Evolutionary conservation across 2,329 filamentous ascomycete genomes (phyloP), one percentile per base, ranked within the genome.

Genomic region (Penicillium griseofulvum): DNA sequence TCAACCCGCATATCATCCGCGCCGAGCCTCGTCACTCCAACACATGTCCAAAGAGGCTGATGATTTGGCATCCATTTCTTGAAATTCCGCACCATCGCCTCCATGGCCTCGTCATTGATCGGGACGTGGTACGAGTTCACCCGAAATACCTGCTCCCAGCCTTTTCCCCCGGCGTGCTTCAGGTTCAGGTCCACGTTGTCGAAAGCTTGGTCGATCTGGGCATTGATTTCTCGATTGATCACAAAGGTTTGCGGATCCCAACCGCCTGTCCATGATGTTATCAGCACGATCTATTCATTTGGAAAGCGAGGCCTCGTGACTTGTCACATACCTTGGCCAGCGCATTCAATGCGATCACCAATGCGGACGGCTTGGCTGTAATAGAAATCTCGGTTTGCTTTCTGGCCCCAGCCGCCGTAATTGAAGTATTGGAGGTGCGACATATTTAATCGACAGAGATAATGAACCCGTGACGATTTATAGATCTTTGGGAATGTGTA

Each of bases 1-100:
- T 86, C 83, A 3, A 86, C 76, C 22, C 72, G 66, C 83, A 86
- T 86, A 31, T 74, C 76, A 28, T 77, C 74, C 53, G 74, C 67
- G 0, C 72, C 82, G 7, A 86, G 65, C 33, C 70, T 61, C 1
- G 70, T 61, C 1, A 86, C 82, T 0, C 79, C 82, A 14, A 86
- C 69, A 54, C 70, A 74, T 0, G 82, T 86, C 80, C 80, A 83
- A 1, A 82, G 71, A 0, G 82, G 82, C 55, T 76, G 64, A 60
- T 85, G 81, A 31, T 79, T 63, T 0, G 81, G 81, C 70, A 81
- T 78, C 68, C 76, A 83, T 58, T 78, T 78, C 54, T 70, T 70
- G 41, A 84, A 75, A 46, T 81, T 78, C 34, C 74, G 55, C 2
- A 78, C 71, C 74, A 84, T 79, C 6, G 70, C 70, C 1, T 53